Conservation (phyloP, 192 early-diverging fungal genomes). For the Phlyctochytrium arcticum region DNA sequence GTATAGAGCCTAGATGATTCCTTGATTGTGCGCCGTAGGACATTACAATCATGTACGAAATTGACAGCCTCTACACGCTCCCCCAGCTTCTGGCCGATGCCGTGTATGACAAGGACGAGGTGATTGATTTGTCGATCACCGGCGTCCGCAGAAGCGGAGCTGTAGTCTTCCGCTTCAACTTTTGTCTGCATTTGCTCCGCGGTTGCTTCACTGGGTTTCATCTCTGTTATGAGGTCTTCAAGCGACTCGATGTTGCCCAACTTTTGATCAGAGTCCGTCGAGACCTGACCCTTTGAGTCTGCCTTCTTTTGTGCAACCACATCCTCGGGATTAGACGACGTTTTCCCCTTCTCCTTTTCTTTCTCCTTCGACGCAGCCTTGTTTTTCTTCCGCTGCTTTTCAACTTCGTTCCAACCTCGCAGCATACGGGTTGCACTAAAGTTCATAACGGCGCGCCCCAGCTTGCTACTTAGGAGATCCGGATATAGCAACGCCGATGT, state of each 20-base stretch:
- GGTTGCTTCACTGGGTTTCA: neutral
- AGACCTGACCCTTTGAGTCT: conserved; percentile 24
- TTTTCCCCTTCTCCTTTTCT: conserved; percentile 36
- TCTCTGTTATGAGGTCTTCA: neutral
- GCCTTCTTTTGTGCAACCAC: neutral
- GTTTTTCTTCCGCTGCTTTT: conserved; percentile 43
- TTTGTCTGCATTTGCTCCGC: conserved; percentile 42
- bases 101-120: conserved; percentile 78
- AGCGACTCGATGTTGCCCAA: neutral
- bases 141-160: conserved; percentile 45
- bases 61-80: conserved; percentile 67
- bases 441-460: conserved; percentile 62
- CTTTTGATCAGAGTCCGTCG: conserved; percentile 32
- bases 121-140: conserved; percentile 72
- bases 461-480: conserved; percentile 57
- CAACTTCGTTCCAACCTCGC: conserved; percentile 72
- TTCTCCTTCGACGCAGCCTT: conserved; percentile 29
- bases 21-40: conserved; percentile 65
- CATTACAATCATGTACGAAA: conserved; percentile 63
- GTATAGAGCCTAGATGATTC: conserved; percentile 36
- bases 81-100: conserved; percentile 80
- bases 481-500: conserved; percentile 60
- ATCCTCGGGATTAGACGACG: conserved; percentile 14
- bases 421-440: conserved; percentile 65
- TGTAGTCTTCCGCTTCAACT: conserved; percentile 50